Evolutionary conservation across 257 asterid species (phyloP), one percentile per base, ranked within the genome.

Genomic region (Primulina eburnea): DNA sequence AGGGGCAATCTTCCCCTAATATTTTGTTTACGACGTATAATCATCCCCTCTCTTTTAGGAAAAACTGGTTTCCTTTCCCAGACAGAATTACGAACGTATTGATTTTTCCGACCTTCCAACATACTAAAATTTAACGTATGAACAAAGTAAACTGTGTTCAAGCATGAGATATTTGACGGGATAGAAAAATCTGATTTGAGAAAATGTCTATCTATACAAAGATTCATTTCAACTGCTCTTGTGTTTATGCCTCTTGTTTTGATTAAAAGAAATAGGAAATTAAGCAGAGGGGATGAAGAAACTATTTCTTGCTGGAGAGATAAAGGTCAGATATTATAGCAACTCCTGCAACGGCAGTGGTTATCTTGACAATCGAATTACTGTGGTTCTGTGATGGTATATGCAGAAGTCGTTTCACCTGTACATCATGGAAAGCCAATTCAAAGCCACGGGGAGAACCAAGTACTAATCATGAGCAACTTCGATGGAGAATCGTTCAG

Each of bases 321-420:
- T 89, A 89, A 59, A 92, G 75, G 71, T 96, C 90, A 21, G 88
- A 84, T 53, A 83, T 8, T 30, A 92, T 79, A 65, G 94, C 90
- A 40, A 77, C 83, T 37, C 96, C 96, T 65, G 96, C 80, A 68
- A 85, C n/a, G 7, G 87, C 69, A 26, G 81, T 69, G 38, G 87
- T 60, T 29, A 89, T 79, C 75, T 81, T 87, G 53, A 69, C 60
- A 35, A 80, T 75, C 28, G 89, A 20, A 8, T 85, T 37, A 17
- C 56, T 20, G 1, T 74, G 76, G 56, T 82, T 83, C 43, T 74
- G 76, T 11, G 86, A 62, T 61, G 98, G 92, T 18, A 77, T 63
- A 56, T 69, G 71, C 21, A 85, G 82, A 62, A 92, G 85, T 65
- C 82, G 80, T 72, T 76, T 81, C 77, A 89, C 33, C 98, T 92